Evolutionary conservation across 2,329 filamentous ascomycete genomes (phyloP).

Genomic region (Tolypocladium tundrense): DNA sequence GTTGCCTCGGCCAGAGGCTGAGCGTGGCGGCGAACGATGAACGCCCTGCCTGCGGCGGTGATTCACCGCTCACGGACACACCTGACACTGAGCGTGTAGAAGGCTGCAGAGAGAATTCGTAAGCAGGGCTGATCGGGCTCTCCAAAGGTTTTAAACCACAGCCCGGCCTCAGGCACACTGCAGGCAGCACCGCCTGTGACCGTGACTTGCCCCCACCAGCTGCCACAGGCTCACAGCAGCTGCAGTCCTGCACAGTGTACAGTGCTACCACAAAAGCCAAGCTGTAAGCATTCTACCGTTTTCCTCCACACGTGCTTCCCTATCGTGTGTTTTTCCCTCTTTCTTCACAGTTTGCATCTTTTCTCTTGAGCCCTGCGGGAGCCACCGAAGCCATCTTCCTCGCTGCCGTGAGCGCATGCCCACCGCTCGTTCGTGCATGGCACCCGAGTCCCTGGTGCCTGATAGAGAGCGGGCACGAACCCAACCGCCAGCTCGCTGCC

Average conservation of each 20-base stretch:
- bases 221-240: background rate
- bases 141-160: background rate
- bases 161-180: background rate
- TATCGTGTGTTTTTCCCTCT: background rate
- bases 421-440: background rate
- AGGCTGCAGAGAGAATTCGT: no score
- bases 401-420: background rate
- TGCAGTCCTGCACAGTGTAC: no score
- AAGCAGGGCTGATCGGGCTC: no score
- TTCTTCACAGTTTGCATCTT: background rate
- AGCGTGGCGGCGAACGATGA: no score
- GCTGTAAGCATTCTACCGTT: background rate
- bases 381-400: background rate
- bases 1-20: no score
- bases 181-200: background rate
- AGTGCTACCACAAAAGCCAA: background rate
- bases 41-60: no score
- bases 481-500: background rate
- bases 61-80: no score
- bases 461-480: background rate
- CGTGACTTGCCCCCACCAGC: background rate
- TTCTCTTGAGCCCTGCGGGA: background rate
- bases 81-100: no score
- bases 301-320: background rate
- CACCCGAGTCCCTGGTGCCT: background rate